Evolutionary conservation across 768 basidiomycete species (phyloP).

Genomic region (Lentinula detonsa): DNA sequence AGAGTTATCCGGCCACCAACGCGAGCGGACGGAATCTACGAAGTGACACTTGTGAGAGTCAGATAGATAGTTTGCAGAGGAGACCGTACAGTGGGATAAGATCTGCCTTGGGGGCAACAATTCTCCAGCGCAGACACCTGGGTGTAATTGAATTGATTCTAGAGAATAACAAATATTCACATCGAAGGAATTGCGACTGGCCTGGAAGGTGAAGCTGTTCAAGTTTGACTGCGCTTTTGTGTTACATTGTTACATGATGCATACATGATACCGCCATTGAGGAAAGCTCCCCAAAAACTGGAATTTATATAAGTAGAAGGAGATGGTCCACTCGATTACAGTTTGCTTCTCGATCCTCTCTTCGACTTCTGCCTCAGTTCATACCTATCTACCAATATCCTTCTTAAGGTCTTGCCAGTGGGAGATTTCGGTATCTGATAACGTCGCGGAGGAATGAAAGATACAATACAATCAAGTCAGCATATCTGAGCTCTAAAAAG

Average conservation of each 20-base stretch:
- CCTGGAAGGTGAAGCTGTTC: too few species aligned
- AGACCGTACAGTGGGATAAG: not conserved
- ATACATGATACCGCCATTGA: too few species aligned
- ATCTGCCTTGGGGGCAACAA: not conserved
- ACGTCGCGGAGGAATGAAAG: not conserved
- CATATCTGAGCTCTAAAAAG: not conserved
- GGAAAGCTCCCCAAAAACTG: too few species aligned
- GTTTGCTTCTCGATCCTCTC: not conserved
- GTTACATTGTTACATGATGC: too few species aligned
- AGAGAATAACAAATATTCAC: not conserved
- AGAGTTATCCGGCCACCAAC: not conserved
- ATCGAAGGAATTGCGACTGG: too few species aligned
- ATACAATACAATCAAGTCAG: not conserved
- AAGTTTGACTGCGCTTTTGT: too few species aligned
- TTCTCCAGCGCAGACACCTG: not conserved
- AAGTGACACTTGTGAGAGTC: not conserved
- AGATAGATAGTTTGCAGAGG: not conserved
- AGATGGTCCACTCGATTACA: not conserved
- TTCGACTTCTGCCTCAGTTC: constrained; percentile 24
- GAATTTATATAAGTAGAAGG: too few species aligned
- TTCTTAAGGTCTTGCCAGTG: constrained; percentile 65
- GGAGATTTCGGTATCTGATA: constrained; percentile 66
- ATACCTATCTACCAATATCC: constrained; percentile 54
- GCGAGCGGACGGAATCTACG: not conserved
- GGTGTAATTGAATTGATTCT: not conserved